Percentiles rank a stretch among this genome's conserved stretches.
Evolutionary conservation across 2,329 filamentous ascomycete species (phyloP).

Genomic region (Dothideomycetidae sp.): DNA sequence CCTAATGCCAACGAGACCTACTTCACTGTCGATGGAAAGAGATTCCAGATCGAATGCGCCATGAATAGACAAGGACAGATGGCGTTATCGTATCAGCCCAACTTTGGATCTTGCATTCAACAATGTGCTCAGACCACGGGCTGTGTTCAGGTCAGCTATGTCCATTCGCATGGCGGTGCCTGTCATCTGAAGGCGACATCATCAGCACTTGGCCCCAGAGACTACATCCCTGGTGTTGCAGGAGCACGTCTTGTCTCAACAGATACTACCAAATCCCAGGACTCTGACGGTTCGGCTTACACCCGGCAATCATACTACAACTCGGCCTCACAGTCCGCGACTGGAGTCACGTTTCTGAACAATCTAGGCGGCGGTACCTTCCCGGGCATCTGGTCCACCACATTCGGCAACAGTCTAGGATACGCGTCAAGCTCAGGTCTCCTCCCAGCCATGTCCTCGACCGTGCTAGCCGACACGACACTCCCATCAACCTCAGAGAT

Average conservation of each 20-base stretch:
- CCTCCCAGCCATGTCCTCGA: constrained; percentile 4
- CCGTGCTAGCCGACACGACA: constrained; percentile 7
- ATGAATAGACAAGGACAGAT: constrained; percentile 10
- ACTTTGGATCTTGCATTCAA: constrained; percentile 9
- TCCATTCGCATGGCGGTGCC: background rate
- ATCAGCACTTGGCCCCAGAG: background rate
- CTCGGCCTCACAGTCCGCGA: constrained; percentile 1
- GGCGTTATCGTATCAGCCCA: background rate
- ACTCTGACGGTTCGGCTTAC: background rate
- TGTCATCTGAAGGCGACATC: constrained; percentile 10
- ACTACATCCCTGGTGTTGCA: constrained; percentile 2
- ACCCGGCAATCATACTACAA: constrained; percentile 10
- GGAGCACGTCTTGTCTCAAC: constrained; percentile 5
- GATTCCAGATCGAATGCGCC: constrained; percentile 7
- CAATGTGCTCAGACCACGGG: constrained; percentile 8
- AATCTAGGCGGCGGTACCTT: constrained; percentile 8
- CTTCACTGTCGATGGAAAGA: constrained; percentile 6
- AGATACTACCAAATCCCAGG: background rate
- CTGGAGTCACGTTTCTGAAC: constrained; percentile 9
- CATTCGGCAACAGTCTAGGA: constrained; percentile 9
- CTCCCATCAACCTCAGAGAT: constrained; percentile 8
- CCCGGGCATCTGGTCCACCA: constrained; percentile 8
- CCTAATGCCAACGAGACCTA: constrained; percentile 6
- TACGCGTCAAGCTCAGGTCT: constrained; percentile 6
- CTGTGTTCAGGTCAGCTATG: constrained; percentile 10